Conservation (phyloP, 2,329 filamentous ascomycete genomes). For the Colletotrichum spinosum region DNA sequence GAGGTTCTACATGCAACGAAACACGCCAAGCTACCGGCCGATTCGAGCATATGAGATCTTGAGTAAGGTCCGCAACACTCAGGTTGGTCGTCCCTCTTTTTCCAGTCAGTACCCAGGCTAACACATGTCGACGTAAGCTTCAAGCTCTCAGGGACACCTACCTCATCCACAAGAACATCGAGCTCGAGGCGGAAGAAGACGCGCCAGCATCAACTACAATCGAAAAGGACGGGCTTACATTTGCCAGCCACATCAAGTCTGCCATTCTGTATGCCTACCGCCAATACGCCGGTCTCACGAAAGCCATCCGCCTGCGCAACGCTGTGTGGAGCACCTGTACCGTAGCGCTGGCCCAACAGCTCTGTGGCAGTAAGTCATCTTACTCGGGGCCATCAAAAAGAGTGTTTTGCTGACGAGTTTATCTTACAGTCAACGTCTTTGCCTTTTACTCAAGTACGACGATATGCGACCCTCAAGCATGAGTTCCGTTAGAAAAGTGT, state of each 20-base stretch:
- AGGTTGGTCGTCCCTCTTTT: not conserved
- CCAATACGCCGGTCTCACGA: not conserved
- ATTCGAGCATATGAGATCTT: constrained; percentile 12
- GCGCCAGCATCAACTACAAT: not conserved
- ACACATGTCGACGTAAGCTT: not conserved
- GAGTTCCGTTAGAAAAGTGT: too few species aligned
- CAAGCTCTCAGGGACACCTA: not conserved
- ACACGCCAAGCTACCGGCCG: constrained; percentile 9
- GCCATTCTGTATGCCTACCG: not conserved
- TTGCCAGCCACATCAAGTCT: not conserved
- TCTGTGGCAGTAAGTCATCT: constrained; percentile 1
- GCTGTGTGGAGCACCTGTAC: not conserved
- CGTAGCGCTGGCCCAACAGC: not conserved
- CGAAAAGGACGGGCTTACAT: not conserved
- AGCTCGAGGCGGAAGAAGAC: not conserved
- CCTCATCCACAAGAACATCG: constrained; percentile 7
- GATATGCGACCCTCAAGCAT: too few species aligned
- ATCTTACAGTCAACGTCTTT: not conserved
- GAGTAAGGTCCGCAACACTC: constrained; percentile 7
- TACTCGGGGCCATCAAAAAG: fast-evolving
- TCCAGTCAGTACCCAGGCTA: not conserved
- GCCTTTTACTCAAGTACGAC: not conserved
- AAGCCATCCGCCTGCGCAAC: not conserved
- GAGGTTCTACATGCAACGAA: constrained; percentile 14
- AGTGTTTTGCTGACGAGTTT: not conserved